A percentile compares a stretch with the other conserved stretches of the same genome.
Conservation (phyloP, 129 eudicot genomes). For the Flaveria ramosissima region DNA sequence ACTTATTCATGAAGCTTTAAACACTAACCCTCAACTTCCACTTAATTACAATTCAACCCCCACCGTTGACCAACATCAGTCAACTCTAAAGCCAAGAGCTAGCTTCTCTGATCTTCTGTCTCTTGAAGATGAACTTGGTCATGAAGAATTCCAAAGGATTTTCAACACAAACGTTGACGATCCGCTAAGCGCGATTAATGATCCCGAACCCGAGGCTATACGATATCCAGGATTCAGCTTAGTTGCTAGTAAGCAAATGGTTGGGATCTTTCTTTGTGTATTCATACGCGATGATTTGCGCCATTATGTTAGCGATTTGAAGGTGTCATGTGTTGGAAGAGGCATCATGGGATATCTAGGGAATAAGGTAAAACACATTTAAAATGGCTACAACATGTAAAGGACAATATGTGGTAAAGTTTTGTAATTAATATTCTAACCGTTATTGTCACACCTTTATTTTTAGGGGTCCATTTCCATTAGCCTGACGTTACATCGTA, state of each 20-base stretch:
- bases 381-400: neutral
- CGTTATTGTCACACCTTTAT: neutral
- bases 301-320: slow-evolving; percentile 47
- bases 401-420: neutral
- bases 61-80: slow-evolving; percentile 26
- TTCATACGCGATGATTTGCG: slow-evolving; percentile 65
- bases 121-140: slow-evolving; percentile 47
- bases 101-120: slow-evolving; percentile 61
- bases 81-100: slow-evolving; percentile 45
- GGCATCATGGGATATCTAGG: slow-evolving; percentile 98
- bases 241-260: slow-evolving; percentile 91
- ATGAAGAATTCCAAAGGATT: slow-evolving; percentile 32
- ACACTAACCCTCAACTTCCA: slow-evolving; percentile 35
- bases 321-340: slow-evolving; percentile 82
- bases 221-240: slow-evolving; percentile 40
- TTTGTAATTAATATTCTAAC: neutral
- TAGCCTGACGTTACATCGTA: slow-evolving; percentile 62
- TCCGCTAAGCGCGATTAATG: neutral
- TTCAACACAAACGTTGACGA: slow-evolving; percentile 12
- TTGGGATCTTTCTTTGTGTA: slow-evolving; percentile 72
- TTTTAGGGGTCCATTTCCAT: slow-evolving; percentile 78
- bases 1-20: slow-evolving; percentile 62
- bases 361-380: slow-evolving; percentile 59
- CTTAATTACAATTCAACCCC: slow-evolving; percentile 32
- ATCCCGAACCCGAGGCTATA: neutral